Conservation (phyloP, 169 alveolate genomes). For the Amoebophrya sp. region DNA sequence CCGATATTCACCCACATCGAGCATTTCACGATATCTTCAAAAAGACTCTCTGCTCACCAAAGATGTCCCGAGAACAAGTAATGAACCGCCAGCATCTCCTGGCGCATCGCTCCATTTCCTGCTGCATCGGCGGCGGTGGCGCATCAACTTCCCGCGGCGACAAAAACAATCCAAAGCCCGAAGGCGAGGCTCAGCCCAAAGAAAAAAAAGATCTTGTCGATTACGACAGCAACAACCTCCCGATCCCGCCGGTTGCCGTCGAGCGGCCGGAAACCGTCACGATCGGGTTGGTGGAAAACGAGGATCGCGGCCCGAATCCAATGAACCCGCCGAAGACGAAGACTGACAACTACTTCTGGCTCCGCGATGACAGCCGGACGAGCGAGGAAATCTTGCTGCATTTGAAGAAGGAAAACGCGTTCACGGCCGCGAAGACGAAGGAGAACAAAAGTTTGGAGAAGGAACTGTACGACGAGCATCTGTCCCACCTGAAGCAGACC, state of each 20-base stretch:
- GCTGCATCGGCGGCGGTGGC: too few relatives aligned
- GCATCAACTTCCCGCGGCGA: too few relatives aligned
- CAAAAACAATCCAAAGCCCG: too few relatives aligned
- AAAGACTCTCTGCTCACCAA: too few relatives aligned
- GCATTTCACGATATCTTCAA: too few relatives aligned
- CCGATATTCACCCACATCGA: too few relatives aligned
- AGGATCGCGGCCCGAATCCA: conserved; percentile 22
- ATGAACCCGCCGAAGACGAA: background rate
- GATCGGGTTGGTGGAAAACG: background rate
- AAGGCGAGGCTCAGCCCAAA: too few relatives aligned
- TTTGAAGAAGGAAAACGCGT: background rate
- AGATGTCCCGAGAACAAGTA: too few relatives aligned
- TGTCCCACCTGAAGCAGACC: conserved; percentile 4
- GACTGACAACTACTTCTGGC: background rate
- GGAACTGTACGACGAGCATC: background rate
- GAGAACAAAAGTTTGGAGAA: background rate
- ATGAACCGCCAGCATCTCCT: too few relatives aligned
- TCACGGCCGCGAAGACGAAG: background rate
- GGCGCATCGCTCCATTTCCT: too few relatives aligned
- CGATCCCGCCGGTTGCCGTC: background rate
- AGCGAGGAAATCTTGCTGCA: background rate
- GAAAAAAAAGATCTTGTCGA: too few relatives aligned
- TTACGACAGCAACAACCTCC: too few relatives aligned
- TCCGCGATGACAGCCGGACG: conserved; percentile 2
- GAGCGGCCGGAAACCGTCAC: background rate